Base-by-base conservation (phyloP, 306 rosid genomes). In the Parietaria judaica region DNA sequence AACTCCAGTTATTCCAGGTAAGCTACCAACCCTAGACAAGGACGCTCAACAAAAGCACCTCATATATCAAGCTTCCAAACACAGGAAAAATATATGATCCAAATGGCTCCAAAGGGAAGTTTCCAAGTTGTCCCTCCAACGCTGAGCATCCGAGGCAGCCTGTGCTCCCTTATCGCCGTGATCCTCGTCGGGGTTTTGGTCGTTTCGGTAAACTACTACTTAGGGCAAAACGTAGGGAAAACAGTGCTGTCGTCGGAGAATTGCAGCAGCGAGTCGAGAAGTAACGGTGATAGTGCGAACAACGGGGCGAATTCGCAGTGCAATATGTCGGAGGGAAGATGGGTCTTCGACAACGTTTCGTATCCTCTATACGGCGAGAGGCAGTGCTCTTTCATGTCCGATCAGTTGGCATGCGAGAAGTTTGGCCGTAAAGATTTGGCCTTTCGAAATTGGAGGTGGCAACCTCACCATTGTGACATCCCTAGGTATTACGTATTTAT, bases 331-430 rank as follows among this genome's bases (percentile, higher is more conserved):
- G 71, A 67, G 11, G 97, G 97, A 10, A 82, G 80, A 17, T 89
- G 97, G 97, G 82, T 89, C 45, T 84, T 73, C 55, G 94, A 90
- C 64, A 86, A 86, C 52, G 45, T 71, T 16, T 68, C 95, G 13
- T 80, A 90, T 79, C 97, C 95, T 57, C 70, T 84, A 0, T 86
- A 90, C 69, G 82, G 74, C 47, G 95, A 84, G 70, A 49, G 61
- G 31, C 63, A 84, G 44, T 90, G 95, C 67, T 73, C 55, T 0
- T 89, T 78, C 76, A 82, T 84, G 95, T 90, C 95, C 12, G 97
- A 90, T 66, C 95, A 90, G 14, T 58, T 89, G 84, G 97, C 95
- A 31, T 89, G 97, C 79, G 92, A 61, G 77, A 89, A 84, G 65
- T 89, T 78, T 66, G 97, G 97, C 41, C 80, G 97, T 73, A 75